phyloP scores from a whole-genome alignment of 2,329 filamentous ascomycete genomes.

The Stagonosporopsis cucurbitacearum region DNA sequence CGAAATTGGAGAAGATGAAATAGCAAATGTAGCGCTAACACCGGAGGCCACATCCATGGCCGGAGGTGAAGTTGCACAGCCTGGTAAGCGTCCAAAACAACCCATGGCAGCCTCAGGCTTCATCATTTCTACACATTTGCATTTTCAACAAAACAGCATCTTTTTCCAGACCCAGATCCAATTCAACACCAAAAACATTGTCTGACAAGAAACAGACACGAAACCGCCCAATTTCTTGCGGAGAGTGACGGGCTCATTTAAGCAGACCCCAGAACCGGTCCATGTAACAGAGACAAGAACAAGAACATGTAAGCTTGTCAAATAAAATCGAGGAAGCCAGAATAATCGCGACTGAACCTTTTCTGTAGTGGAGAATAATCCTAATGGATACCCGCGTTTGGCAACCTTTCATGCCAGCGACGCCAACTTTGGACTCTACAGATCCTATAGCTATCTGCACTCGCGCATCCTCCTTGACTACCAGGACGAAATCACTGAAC shows the following conservation, averaged over 20 bases:
- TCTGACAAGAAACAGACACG: conserved; percentile 26
- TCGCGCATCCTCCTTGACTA: conserved; percentile 47
- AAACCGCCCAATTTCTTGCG: conserved; percentile 35
- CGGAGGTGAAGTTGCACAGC: conserved; percentile 36
- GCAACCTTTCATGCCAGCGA: conserved; percentile 51
- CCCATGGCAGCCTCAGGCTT: conserved; percentile 18
- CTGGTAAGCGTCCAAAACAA: conserved; percentile 35
- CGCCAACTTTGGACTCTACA: conserved; percentile 50
- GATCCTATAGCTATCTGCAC: conserved; percentile 50
- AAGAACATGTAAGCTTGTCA: conserved; percentile 36
- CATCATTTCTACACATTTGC: background rate
- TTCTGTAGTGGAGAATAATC: conserved; percentile 45
- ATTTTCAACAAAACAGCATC: background rate
- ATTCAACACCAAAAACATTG: background rate
- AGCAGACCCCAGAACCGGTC: conserved; percentile 36
- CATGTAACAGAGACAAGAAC: conserved; percentile 43
- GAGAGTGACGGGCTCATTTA: conserved; percentile 41
- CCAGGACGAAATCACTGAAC: conserved; percentile 47
- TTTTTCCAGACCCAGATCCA: background rate
- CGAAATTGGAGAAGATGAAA: conserved; percentile 35
- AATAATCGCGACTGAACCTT: background rate
- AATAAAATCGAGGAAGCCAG: background rate
- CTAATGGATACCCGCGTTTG: conserved; percentile 49
- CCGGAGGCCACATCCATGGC: conserved; percentile 21
- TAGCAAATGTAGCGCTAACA: conserved; percentile 13